Base-by-base conservation (phyloP, 176 grass and related monocot genomes). In the Elymus sibiricus region DNA sequence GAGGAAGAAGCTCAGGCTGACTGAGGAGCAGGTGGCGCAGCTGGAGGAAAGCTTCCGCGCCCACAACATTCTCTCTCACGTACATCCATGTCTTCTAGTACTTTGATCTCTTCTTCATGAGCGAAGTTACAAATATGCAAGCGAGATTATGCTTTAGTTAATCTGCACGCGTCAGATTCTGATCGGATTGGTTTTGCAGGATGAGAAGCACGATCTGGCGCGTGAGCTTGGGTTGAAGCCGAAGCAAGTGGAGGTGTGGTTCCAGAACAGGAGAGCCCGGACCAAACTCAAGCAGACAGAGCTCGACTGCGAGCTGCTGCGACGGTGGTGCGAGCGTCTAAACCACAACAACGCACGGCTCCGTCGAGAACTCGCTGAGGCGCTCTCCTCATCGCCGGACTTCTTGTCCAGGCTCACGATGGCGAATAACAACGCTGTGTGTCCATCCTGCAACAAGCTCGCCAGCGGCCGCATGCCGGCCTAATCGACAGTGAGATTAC, bases 1-100 rank as follows among this genome's bases (percentile, higher is more conserved):
- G 34, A 90, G 84, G 81, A 93, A 93, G 88, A 93, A 93, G 85
- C 88, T 93, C 43, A 81, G 72, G 85, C 88, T 93, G 11, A 93
- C 71, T 16, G 5, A 8, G 1, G 71, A 37, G 58, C 91, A 93
- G 82, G 70, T 78, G 1, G 43, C 81, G 70, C 4, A 85, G 44
- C 72, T 93, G 4, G 91, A 93, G 78, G 70, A 87, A 35, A 85
- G 70, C 64, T 93, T 93, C 85, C 80, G 85, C 49, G 81, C 64
- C 31, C 91, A 85, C 81, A 82, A 62, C 78, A 81, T 89, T 42
- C 81, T 93, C 4, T 85, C 84, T 9, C 87, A 85, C 14, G 91
- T 93, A 85, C 0, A 74, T 44, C 17, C 22, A 26, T 7, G 17
- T 3, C 28, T 55, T 17, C 16, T 55, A n/a, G n/a, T n/a, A n/a